These are phyloP conservation scores for Stygiomarasmius scandens DNA, from an alignment of 1,284 basidiomycete genomes.

Conservation along the genomic window DNA sequence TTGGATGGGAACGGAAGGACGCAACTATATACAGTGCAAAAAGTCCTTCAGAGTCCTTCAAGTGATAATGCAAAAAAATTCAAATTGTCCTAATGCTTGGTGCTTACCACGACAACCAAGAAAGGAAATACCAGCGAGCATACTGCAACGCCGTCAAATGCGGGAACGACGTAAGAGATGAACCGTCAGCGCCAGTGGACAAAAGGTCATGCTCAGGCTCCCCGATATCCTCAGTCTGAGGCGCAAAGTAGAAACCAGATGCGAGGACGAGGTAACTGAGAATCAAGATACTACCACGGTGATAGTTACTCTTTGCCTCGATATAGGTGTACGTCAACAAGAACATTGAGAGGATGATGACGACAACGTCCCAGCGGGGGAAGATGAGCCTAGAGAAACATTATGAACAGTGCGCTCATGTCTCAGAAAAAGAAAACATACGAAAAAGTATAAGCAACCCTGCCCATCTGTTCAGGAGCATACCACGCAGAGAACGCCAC, in stretches of 20 bases:
- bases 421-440: conserved; percentile 39
- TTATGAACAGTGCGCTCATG: conserved; percentile 10
- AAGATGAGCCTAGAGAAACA: conserved; percentile 79
- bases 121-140: conserved; percentile 13
- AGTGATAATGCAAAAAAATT: too few species aligned
- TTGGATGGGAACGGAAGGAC: too few species aligned
- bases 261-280: conserved; percentile 82
- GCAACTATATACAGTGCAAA: too few species aligned
- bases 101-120: conserved; percentile 7
- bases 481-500: conserved; percentile 98
- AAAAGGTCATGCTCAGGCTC: conserved; percentile 27
- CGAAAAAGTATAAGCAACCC: conserved; percentile 88
- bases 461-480: conserved; percentile 80
- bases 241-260: conserved; percentile 82
- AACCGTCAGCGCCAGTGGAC: too few species aligned
- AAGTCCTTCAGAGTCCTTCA: too few species aligned
- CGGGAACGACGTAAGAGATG: conserved; percentile 11
- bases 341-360: conserved; percentile 94
- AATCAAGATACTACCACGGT: conserved; percentile 90
- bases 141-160: conserved; percentile 12
- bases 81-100: too few species aligned
- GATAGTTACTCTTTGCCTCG: conserved; percentile 97
- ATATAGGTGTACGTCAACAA: conserved; percentile 99
- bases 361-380: conserved; percentile 98
- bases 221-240: conserved; percentile 36